Conservation (phyloP, 1,139 yeast genomes). For the Saccharomyces hybrid region DNA sequence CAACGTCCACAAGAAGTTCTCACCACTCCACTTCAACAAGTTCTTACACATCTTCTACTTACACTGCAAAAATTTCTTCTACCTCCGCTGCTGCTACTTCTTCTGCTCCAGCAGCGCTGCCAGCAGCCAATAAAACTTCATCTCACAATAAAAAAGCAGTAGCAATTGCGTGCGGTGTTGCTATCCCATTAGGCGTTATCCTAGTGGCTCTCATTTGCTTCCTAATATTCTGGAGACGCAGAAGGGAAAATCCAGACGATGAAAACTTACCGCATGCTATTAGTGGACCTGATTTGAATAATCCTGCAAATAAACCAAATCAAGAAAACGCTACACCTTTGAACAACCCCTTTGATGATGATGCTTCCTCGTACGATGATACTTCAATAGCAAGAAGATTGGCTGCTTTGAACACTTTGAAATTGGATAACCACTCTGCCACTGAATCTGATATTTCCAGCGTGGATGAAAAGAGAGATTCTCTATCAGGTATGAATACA, state of each 20-base stretch:
- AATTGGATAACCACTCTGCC: conserved; percentile 38
- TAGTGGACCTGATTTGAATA: conserved; percentile 35
- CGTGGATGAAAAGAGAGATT: conserved; percentile 26
- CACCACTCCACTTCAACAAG: conserved; percentile 6
- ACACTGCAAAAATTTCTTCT: conserved; percentile 22
- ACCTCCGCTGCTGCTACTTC: conserved; percentile 30
- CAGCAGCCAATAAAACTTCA: conserved; percentile 18
- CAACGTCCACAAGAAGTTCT: conserved; percentile 3
- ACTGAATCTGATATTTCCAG: conserved; percentile 36
- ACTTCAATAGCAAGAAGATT: conserved; percentile 38
- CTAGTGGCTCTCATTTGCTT: conserved; percentile 43
- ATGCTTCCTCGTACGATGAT: conserved; percentile 22
- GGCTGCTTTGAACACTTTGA: conserved; percentile 46
- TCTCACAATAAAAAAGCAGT: conserved; percentile 35
- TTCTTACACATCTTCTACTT: background rate
- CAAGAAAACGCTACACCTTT: conserved; percentile 15
- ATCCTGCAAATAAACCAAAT: conserved; percentile 39
- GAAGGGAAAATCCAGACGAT: conserved; percentile 35
- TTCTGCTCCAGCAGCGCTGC: conserved; percentile 28
- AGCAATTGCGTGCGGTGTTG: conserved; percentile 84
- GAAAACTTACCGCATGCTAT: conserved; percentile 15
- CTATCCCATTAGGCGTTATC: conserved; percentile 56
- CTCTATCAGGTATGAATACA: conserved; percentile 21
- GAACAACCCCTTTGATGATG: conserved; percentile 33
- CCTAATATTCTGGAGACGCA: conserved; percentile 52